Conservation (phyloP, 2,329 filamentous ascomycete species). For the Mycocentrospora acerina region DNA sequence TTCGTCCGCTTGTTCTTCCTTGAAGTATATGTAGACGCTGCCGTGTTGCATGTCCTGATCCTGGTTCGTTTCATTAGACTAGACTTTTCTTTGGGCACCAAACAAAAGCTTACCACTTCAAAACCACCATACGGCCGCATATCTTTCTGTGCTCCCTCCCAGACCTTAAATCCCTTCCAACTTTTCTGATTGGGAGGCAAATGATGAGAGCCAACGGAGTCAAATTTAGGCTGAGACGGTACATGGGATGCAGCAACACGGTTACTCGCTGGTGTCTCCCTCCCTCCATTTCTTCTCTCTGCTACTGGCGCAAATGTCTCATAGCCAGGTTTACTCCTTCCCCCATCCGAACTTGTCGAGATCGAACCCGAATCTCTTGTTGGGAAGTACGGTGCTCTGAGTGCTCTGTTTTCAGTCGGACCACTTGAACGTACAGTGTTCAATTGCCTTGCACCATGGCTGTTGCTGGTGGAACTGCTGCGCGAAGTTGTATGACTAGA, state of each 20-base stretch:
- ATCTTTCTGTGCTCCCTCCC: constrained; percentile 33
- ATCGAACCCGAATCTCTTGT: constrained; percentile 24
- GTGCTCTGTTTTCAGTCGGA: constrained; percentile 17
- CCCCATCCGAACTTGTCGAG: constrained; percentile 31
- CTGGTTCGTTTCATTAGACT: constrained; percentile 21
- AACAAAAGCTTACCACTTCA: constrained; percentile 28
- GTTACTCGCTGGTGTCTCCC: constrained; percentile 41
- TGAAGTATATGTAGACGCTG: constrained; percentile 43
- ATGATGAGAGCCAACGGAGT: constrained; percentile 24
- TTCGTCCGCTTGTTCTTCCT: constrained; percentile 40
- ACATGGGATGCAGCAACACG: constrained; percentile 13
- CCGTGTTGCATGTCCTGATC: constrained; percentile 44
- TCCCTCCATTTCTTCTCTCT: constrained; percentile 41
- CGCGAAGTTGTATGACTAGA: constrained; percentile 35
- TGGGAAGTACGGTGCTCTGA: constrained; percentile 22
- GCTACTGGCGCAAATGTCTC: constrained; percentile 42
- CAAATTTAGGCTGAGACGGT: constrained; percentile 22
- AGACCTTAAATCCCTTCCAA: constrained; percentile 42
- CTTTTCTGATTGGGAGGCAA: constrained; percentile 27
- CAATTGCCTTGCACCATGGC: constrained; percentile 17
- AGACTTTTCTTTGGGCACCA: not conserved
- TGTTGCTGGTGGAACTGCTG: constrained; percentile 30
- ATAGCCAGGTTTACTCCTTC: constrained; percentile 37
- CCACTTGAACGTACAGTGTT: constrained; percentile 26
- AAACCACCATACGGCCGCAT: constrained; percentile 41